Percentiles rank a stretch among this genome's conserved stretches.
Conservation (phyloP, 768 basidiomycete genomes). For the Trametes gibbosa region DNA sequence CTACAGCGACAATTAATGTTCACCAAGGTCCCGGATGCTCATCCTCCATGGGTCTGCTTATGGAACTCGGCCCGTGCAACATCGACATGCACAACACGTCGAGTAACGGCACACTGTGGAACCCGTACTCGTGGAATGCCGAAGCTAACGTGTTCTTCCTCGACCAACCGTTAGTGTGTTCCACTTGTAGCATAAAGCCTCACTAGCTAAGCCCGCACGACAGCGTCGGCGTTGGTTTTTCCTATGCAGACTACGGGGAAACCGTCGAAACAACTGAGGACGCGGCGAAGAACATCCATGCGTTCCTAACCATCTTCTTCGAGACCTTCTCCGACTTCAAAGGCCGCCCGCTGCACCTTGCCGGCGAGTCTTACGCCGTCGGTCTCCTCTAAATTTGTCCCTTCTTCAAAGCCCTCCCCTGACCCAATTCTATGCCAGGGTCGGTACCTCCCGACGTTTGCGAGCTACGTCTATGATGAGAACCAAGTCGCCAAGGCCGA, state of each 20-base stretch:
- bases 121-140: constrained; percentile 63
- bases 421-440: constrained; percentile 39
- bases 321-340: constrained; percentile 73
- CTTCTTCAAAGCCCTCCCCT: neutral
- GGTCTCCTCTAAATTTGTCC: constrained; percentile 19
- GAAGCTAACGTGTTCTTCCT: constrained; percentile 70
- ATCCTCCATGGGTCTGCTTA: constrained; percentile 53
- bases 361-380: constrained; percentile 75
- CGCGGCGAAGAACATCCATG: constrained; percentile 73
- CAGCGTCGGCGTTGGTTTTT: constrained; percentile 70
- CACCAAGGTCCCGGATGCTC: constrained; percentile 55
- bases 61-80: constrained; percentile 58
- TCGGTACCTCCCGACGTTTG: constrained; percentile 72
- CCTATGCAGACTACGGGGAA: constrained; percentile 68
- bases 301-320: constrained; percentile 78
- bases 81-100: constrained; percentile 59
- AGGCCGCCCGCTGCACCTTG: constrained; percentile 65
- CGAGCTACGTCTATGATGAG: constrained; percentile 72
- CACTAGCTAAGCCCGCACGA: neutral
- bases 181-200: no score
- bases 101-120: constrained; percentile 59
- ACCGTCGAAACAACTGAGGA: constrained; percentile 73
- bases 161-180: constrained; percentile 47
- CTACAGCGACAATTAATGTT: neutral
- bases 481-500: constrained; percentile 52